A percentile compares a stretch with the other conserved stretches of the same genome.
Evolutionary conservation across 352 stramenopile genomes (phyloP).

Genomic region (Pythium guiyangense): DNA sequence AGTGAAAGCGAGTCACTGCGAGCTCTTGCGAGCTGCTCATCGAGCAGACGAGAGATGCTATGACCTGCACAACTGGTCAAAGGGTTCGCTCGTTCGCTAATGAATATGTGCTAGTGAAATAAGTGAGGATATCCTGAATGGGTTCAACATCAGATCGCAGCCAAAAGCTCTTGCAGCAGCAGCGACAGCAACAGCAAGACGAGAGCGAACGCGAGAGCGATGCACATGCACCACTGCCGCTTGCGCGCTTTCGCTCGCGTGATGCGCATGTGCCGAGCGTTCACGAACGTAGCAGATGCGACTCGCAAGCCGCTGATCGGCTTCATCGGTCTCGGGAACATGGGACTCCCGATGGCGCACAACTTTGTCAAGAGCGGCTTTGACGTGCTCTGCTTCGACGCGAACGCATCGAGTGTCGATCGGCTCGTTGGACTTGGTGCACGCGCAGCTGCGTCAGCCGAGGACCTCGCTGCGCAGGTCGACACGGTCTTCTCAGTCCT

Average conservation of each 20-base stretch:
- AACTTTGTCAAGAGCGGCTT: slow-evolving; percentile 78
- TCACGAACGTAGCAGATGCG: neutral
- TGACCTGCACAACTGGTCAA: no score
- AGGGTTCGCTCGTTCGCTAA: no score
- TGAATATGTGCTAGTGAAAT: no score
- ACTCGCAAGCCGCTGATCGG: slow-evolving; percentile 30
- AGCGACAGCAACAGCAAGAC: no score
- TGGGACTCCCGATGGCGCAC: slow-evolving; percentile 88
- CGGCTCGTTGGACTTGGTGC: slow-evolving; percentile 27
- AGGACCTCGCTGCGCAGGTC: slow-evolving; percentile 31
- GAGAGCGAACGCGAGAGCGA: no score
- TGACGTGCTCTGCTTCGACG: slow-evolving; percentile 63
- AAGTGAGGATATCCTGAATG: no score
- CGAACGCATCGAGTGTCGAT: slow-evolving; percentile 24
- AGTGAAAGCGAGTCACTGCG: neutral
- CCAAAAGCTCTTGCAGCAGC: no score
- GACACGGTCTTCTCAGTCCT: slow-evolving; percentile 57
- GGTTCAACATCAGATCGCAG: no score
- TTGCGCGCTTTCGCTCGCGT: no score
- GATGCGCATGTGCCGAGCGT: neutral
- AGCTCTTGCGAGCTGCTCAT: no score
- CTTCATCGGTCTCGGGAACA: slow-evolving; percentile 92
- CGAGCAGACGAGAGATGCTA: no score
- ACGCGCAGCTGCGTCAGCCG: slow-evolving; percentile 26
- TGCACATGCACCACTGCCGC: no score